A percentile compares a stretch with the other conserved stretches of the same genome.
Evolutionary conservation across 495 filamentous ascomycete species (phyloP).

Genomic region (Daldinia concentrica): DNA sequence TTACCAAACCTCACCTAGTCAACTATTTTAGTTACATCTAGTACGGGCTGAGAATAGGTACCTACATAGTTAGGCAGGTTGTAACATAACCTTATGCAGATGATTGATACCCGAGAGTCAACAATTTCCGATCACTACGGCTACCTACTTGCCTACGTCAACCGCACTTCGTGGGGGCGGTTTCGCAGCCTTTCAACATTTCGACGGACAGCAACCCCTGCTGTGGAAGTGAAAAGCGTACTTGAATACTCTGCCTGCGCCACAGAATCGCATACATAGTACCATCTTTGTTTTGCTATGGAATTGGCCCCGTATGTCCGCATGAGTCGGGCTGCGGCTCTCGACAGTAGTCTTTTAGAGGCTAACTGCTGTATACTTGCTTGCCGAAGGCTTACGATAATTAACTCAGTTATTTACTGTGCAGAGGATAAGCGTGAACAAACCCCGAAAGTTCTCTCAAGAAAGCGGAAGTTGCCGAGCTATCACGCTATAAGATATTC

Average conservation of each 20-base stretch:
- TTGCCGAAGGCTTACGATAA: constrained; percentile 1
- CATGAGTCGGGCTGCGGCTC: constrained; percentile 22
- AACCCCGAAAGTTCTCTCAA: neutral
- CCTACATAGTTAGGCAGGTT: constrained; percentile 21
- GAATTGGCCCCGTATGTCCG: constrained; percentile 5
- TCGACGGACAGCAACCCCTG: constrained; percentile 34
- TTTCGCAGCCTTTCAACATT: constrained; percentile 34
- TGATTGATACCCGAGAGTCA: constrained; percentile 42
- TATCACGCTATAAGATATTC: constrained; percentile 20
- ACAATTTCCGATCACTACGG: constrained; percentile 43
- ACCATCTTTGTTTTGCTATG: constrained; percentile 1
- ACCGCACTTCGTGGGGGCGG: constrained; percentile 42
- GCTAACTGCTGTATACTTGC: constrained; percentile 3
- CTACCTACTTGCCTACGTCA: constrained; percentile 37
- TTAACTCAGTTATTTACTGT: neutral
- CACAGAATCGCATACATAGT: constrained; percentile 21
- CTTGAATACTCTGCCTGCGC: constrained; percentile 15
- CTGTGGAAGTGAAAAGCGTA: constrained; percentile 22
- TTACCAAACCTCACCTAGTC: constrained; percentile 34
- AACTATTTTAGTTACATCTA: constrained; percentile 32
- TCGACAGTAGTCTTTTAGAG: constrained; percentile 7
- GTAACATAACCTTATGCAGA: constrained; percentile 45
- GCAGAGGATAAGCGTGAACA: neutral
- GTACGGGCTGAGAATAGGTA: constrained; percentile 19
- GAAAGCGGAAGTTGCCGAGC: constrained; percentile 19